phyloP scores from a whole-genome alignment of 768 basidiomycete genomes.

The Serpula lacrymans region DNA sequence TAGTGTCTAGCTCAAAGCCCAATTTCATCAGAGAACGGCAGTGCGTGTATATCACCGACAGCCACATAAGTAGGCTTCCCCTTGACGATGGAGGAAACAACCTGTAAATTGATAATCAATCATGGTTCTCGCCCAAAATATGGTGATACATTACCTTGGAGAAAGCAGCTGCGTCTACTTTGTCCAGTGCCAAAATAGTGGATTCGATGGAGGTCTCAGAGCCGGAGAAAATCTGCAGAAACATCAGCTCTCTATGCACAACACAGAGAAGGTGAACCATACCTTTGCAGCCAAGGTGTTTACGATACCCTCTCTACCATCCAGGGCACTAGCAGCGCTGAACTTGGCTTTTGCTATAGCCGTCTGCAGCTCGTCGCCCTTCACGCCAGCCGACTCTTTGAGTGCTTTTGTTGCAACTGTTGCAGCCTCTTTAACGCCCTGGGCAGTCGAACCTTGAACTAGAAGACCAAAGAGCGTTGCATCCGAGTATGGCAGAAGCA shows the following conservation, averaged over 20 bases:
- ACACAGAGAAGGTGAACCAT: constrained; percentile 15
- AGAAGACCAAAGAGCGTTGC: constrained; percentile 84
- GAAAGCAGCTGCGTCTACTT: constrained; percentile 61
- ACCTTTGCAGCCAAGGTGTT: constrained; percentile 65
- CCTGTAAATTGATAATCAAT: constrained; percentile 35
- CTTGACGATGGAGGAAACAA: constrained; percentile 62
- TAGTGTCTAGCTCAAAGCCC: constrained; percentile 76
- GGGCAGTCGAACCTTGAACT: constrained; percentile 63
- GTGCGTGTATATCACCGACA: constrained; percentile 69
- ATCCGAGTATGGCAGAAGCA: constrained; percentile 89
- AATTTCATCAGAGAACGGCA: constrained; percentile 85
- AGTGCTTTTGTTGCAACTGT: constrained; percentile 67
- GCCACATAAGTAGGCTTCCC: constrained; percentile 85
- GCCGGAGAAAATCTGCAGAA: constrained; percentile 57
- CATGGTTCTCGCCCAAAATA: not conserved
- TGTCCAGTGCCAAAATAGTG: constrained; percentile 67
- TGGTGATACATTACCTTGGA: constrained; percentile 53
- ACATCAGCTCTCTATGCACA: not conserved
- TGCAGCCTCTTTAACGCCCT: constrained; percentile 63
- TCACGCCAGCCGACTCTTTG: constrained; percentile 47
- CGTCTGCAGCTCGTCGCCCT: constrained; percentile 67
- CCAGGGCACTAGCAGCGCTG: constrained; percentile 62
- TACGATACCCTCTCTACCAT: constrained; percentile 67
- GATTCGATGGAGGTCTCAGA: constrained; percentile 53
- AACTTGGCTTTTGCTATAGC: constrained; percentile 92